These are phyloP conservation scores for Tolypocladium paradoxum DNA, from an alignment of 2,329 filamentous ascomycete species.

Conservation along the genomic window DNA sequence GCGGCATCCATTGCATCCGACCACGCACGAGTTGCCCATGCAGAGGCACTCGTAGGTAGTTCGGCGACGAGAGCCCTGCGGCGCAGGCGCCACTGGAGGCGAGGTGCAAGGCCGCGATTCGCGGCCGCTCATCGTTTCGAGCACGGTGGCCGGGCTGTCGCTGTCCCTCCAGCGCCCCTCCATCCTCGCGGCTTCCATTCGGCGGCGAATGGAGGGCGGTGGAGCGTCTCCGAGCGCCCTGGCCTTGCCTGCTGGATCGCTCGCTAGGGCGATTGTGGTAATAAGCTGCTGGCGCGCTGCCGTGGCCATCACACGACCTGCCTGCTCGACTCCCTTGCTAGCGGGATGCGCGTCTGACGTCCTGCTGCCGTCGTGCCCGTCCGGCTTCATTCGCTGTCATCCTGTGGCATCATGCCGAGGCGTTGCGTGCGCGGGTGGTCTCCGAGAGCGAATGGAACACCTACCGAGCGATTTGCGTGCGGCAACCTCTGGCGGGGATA, in stretches of 20 bases:
- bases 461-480: neutral
- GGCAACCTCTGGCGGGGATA: neutral
- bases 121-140: neutral
- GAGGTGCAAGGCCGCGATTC: neutral
- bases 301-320: neutral
- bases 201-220: neutral
- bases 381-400: neutral
- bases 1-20: neutral
- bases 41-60: too few species aligned
- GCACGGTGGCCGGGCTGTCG: too few species aligned
- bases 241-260: neutral
- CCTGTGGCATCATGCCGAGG: neutral
- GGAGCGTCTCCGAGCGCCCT: neutral
- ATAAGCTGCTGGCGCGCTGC: neutral
- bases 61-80: neutral
- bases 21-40: neutral
- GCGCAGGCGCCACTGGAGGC: neutral
- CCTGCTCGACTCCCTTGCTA: neutral
- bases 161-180: neutral
- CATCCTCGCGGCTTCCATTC: neutral
- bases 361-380: neutral
- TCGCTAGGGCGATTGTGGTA: neutral
- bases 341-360: neutral
- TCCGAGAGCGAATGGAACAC: neutral
- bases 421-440: neutral